Percentiles rank a stretch among this genome's conserved stretches.
These are phyloP conservation scores for Chlorella sp. DNA, from an alignment of 139 green algal species.

Conservation along the genomic window DNA sequence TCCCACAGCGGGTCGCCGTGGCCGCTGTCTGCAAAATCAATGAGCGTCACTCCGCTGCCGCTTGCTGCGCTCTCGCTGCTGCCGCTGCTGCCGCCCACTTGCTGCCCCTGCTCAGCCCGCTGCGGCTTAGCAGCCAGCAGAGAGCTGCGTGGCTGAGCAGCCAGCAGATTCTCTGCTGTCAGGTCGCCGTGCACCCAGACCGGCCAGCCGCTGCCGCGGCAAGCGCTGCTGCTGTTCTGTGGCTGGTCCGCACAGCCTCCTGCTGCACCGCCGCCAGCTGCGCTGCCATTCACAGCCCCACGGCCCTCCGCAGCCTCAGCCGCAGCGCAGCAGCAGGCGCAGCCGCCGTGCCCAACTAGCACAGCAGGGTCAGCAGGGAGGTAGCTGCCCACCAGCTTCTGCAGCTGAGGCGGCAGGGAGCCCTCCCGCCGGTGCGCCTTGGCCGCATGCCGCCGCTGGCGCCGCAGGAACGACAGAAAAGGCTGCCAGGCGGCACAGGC, in stretches of 20 bases:
- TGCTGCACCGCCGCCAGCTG: background rate
- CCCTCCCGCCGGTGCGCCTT: background rate
- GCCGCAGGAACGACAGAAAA: constrained; percentile 39
- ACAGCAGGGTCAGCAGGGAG: constrained; percentile 27
- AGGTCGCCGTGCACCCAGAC: constrained; percentile 47
- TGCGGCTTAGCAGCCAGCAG: background rate
- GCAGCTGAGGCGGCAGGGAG: constrained; percentile 20
- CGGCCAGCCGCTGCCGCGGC: background rate
- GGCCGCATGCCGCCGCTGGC: background rate
- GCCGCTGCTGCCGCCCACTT: background rate
- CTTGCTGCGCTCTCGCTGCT: background rate
- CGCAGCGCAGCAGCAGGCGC: background rate
- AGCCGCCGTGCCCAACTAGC: constrained; percentile 8
- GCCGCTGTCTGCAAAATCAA: constrained; percentile 53
- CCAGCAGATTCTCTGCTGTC: constrained; percentile 46
- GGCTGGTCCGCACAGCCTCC: no score
- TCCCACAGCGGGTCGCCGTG: constrained; percentile 55
- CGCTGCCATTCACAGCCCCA: background rate
- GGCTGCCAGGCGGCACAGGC: constrained; percentile 31
- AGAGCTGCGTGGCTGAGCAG: constrained; percentile 13
- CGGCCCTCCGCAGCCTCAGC: background rate
- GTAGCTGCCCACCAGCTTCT: constrained; percentile 8
- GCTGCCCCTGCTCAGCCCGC: background rate
- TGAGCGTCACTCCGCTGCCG: constrained; percentile 12
- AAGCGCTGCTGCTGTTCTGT: background rate